Conservation (phyloP, 176 grass and related monocot species). For the Poa pratensis region DNA sequence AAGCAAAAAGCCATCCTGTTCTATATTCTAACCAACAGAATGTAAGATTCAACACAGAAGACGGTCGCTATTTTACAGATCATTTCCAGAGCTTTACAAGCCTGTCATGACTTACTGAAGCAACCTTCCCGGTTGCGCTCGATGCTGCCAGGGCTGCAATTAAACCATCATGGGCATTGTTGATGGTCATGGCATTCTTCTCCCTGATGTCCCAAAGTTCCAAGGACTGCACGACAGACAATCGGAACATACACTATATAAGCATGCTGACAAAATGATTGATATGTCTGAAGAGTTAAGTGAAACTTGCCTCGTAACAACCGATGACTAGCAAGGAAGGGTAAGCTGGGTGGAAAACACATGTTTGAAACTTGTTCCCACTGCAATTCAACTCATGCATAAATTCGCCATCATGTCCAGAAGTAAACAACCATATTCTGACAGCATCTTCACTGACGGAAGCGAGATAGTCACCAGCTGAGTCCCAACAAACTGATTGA, state of each 20-base stretch:
- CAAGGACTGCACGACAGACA: constrained; percentile 70
- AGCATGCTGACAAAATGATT: constrained; percentile 8
- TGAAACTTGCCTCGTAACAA: constrained; percentile 82
- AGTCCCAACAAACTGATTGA: constrained; percentile 87
- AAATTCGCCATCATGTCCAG: constrained; percentile 79
- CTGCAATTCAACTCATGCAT: constrained; percentile 77
- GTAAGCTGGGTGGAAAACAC: constrained; percentile 85
- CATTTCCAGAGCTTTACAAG: constrained; percentile 93
- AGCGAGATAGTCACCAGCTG: constrained; percentile 76
- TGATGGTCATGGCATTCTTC: constrained; percentile 74
- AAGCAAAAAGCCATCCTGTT: constrained; percentile 41
- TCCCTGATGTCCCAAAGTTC: constrained; percentile 95
- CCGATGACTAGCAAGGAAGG: constrained; percentile 81
- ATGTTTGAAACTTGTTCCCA: constrained; percentile 91
- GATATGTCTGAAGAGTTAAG: background rate
- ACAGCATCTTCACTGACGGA: constrained; percentile 95
- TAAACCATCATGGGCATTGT: constrained; percentile 75
- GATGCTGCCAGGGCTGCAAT: constrained; percentile 83
- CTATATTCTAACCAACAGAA: constrained; percentile 44
- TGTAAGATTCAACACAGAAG: constrained; percentile 11
- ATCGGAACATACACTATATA: background rate
- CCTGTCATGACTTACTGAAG: constrained; percentile 90
- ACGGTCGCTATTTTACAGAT: constrained; percentile 39
- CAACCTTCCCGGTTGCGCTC: constrained; percentile 75
- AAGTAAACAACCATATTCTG: constrained; percentile 79